Conservation (phyloP, 331 rosid genomes). For the Spiraea crenata region DNA sequence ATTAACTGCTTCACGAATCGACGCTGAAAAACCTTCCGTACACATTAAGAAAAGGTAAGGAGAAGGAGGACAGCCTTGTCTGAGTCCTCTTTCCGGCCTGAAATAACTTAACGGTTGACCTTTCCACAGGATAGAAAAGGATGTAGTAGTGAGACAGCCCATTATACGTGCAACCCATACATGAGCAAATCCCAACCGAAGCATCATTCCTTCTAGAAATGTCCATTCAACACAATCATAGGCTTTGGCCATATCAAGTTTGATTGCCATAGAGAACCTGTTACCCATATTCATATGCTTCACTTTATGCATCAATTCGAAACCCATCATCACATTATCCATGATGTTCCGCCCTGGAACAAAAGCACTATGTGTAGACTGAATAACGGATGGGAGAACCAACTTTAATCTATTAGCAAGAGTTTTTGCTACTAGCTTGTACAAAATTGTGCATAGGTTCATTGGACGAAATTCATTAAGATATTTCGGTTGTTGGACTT, state of each 20-base stretch:
- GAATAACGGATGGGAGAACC: neutral
- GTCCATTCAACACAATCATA: slow-evolving; percentile 3
- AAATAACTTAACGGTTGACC: neutral
- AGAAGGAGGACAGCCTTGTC: neutral
- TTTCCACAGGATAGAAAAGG: neutral
- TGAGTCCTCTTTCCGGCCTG: neutral
- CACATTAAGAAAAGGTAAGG: neutral
- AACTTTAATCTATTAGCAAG: neutral
- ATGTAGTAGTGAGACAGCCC: neutral
- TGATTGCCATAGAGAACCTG: neutral
- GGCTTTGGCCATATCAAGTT: slow-evolving; percentile 10
- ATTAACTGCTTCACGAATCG: neutral
- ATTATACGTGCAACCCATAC: neutral
- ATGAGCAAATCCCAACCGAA: neutral
- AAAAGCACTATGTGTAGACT: neutral
- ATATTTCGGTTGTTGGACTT: neutral
- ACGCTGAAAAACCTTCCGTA: neutral
- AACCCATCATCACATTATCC: neutral
- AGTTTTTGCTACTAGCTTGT: neutral
- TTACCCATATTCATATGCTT: accelerated
- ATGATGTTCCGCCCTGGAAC: neutral
- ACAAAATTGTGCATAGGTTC: neutral
- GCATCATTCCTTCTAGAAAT: neutral
- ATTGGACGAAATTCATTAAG: neutral
- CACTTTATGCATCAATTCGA: neutral